A percentile compares a stretch with the other conserved stretches of the same genome.
phyloP scores from a whole-genome alignment of 139 green algal species.

The Chlorella ohadii region DNA sequence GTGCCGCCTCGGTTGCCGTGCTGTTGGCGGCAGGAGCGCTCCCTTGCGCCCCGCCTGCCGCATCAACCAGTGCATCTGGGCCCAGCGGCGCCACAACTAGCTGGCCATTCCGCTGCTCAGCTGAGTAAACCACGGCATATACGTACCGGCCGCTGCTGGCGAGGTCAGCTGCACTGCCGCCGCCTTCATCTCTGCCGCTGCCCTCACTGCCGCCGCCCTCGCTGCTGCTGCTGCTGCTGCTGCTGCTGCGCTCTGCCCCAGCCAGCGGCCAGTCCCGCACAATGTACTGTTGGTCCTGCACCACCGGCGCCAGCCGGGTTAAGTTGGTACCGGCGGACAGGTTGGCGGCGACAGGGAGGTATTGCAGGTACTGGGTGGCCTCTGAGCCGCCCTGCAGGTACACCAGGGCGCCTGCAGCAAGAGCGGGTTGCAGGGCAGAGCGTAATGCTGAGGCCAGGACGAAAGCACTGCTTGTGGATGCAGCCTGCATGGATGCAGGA shows the following conservation, averaged over 20 bases:
- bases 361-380: conserved; percentile 4
- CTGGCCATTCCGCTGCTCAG: conserved; percentile 11
- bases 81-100: conserved; percentile 10
- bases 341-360: not conserved
- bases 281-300: not conserved
- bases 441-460: not conserved
- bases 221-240: not conserved
- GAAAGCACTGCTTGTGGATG: no score
- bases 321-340: conserved; percentile 3
- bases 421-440: not conserved
- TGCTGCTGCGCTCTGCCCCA: not conserved
- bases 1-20: no score
- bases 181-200: not conserved
- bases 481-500: not conserved
- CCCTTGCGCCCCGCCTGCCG: not conserved
- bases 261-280: not conserved
- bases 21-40: no score
- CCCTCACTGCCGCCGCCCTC: not conserved
- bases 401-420: not conserved
- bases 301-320: conserved; percentile 17
- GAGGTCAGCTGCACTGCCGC: not conserved
- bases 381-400: conserved; percentile 13
- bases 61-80: not conserved
- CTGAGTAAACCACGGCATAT: conserved; percentile 8
- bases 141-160: not conserved